Evolutionary conservation across 2,329 filamentous ascomycete species (phyloP).

Genomic region (Aspergillus sojae): DNA sequence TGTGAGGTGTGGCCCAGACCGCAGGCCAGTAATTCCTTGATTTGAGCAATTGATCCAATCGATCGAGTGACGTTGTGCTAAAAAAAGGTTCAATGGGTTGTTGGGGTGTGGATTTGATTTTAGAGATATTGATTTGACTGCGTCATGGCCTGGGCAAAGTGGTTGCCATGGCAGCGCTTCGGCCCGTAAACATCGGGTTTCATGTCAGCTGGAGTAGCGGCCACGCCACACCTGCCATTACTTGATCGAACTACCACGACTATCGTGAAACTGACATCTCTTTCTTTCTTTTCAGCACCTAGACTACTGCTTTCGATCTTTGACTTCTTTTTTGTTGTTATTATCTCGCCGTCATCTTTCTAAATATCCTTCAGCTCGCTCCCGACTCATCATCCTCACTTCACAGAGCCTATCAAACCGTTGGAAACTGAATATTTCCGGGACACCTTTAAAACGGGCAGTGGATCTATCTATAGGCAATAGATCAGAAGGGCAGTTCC

Average conservation of each 20-base stretch:
- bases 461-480: slow-evolving; percentile 22
- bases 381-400: not conserved
- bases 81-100: not conserved
- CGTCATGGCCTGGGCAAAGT: not conserved
- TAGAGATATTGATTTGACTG: not conserved
- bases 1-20: not conserved
- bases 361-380: not conserved
- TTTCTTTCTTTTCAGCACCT: slow-evolving; percentile 22
- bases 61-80: not conserved
- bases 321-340: slow-evolving; percentile 2
- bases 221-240: slow-evolving; percentile 5
- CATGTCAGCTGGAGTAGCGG: slow-evolving; percentile 21
- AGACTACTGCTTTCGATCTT: slow-evolving; percentile 9
- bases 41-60: not conserved
- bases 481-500: slow-evolving; percentile 18
- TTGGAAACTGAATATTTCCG: slow-evolving; percentile 11
- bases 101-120: not conserved
- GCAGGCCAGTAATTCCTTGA: not conserved
- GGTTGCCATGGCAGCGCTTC: slow-evolving; percentile 43
- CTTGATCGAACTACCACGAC: slow-evolving; percentile 12
- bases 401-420: not conserved
- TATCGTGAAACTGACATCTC: slow-evolving; percentile 17
- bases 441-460: slow-evolving; percentile 3
- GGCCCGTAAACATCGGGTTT: slow-evolving; percentile 37
- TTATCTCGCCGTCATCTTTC: not conserved